Conservation (phyloP, 23 red algal genomes). For the Gracilariopsis chorda region DNA sequence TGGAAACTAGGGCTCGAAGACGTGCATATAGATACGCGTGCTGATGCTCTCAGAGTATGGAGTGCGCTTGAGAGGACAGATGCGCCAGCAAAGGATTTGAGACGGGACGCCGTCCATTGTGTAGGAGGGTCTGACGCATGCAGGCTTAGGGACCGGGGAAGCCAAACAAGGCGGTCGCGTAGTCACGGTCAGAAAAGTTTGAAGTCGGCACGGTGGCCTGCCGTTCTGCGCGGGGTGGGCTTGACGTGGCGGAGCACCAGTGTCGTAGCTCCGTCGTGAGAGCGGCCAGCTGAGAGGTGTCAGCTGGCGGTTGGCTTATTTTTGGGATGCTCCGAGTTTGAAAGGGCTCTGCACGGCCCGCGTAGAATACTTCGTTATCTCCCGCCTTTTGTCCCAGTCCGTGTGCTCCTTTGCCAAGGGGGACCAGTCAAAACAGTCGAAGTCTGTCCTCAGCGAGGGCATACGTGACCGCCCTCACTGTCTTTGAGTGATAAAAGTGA, state of each 20-base stretch:
- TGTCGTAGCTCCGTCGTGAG: neutral
- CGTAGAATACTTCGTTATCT: too few species aligned
- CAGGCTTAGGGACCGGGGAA: neutral
- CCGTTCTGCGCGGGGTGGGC: neutral
- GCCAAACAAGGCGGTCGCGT: neutral
- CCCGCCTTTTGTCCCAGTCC: too few species aligned
- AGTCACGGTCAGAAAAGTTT: slow-evolving; percentile 4
- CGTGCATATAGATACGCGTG: too few species aligned
- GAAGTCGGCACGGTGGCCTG: neutral
- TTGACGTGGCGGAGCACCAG: slow-evolving; percentile 3
- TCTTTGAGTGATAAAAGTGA: too few species aligned
- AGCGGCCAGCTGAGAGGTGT: neutral
- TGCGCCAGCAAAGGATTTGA: neutral
- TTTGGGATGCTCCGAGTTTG: neutral
- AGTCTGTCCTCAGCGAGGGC: too few species aligned
- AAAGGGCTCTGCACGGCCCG: too few species aligned
- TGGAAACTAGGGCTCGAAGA: neutral
- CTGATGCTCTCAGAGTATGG: too few species aligned
- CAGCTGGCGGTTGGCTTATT: neutral
- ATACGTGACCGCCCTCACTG: too few species aligned
- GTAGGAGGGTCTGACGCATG: neutral
- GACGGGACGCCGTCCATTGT: neutral
- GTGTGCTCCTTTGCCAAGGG: too few species aligned
- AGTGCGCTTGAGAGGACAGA: neutral
- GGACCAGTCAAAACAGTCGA: too few species aligned